These are phyloP conservation scores for Albatrellus ellisii DNA, from an alignment of 768 basidiomycete species.

Conservation along the genomic window DNA sequence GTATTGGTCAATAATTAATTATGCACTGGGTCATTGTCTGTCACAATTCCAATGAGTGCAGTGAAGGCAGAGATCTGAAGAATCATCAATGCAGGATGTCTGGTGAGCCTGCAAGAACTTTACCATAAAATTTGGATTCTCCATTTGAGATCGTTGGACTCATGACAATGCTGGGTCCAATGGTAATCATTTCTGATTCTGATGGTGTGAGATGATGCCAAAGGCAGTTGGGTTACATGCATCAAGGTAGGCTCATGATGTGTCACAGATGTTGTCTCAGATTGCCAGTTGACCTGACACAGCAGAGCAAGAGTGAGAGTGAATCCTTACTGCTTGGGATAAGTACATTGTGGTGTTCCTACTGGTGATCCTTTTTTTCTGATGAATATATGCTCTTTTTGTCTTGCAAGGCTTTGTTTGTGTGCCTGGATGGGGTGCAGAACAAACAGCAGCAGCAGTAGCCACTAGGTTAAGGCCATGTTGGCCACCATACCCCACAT, in stretches of 20 bases:
- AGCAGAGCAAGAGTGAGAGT: slow-evolving; percentile 5
- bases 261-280: slow-evolving; percentile 5
- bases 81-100: slow-evolving; percentile 7
- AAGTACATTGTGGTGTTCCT: neutral
- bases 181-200: neutral
- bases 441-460: neutral
- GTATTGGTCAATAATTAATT: too few relatives aligned
- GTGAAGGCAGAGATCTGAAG: neutral
- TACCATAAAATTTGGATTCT: slow-evolving; percentile 7
- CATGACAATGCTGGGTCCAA: too few relatives aligned
- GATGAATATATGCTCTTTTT: neutral
- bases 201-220: too few relatives aligned
- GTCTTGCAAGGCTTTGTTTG: neutral
- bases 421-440: neutral
- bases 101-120: slow-evolving; percentile 4
- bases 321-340: slow-evolving; percentile 7
- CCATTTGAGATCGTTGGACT: neutral
- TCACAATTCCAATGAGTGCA: neutral
- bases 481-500: too few relatives aligned
- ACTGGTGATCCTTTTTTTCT: too few relatives aligned
- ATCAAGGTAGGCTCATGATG: neutral
- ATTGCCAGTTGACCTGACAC: slow-evolving; percentile 9
- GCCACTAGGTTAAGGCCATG: too few relatives aligned
- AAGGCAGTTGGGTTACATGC: too few relatives aligned
- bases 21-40: neutral